Base-by-base conservation (phyloP, 495 filamentous ascomycete species). In the Platismatia glauca region DNA sequence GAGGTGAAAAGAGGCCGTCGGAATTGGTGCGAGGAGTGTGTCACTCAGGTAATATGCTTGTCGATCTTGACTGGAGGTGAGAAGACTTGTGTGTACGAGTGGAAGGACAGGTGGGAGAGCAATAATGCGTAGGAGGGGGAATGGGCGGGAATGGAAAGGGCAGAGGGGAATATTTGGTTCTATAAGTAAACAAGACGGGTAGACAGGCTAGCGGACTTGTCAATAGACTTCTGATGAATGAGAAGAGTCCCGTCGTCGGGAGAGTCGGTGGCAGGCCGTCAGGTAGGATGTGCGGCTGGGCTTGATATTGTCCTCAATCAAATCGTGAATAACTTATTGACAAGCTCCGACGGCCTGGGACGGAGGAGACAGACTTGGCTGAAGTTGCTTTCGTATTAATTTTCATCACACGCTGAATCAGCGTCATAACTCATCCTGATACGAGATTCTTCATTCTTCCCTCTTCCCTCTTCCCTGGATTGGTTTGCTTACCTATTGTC, bases 251-350 rank as follows among this genome's bases (percentile, higher is more conserved):
- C n/a, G n/a, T n/a, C n/a, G n/a, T n/a, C n/a, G n/a, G n/a, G n/a
- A n/a, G n/a, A n/a, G n/a, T n/a, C n/a, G n/a, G n/a, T n/a, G n/a
- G n/a, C 7, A 44, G 41, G 41, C 41, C 20, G 41, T n/a, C n/a
- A n/a, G n/a, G n/a, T 20, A 44, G 44, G 44, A 48, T 27, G 11
- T 27, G 46, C 46, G 46, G 46, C 6, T 50, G 24, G 12, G 46
- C 46, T 50, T 50, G 46, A 50, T 50, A 50, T 50, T 50, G 46
- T 50, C 46, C 46, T 29, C 24, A 50, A 50, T 50, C n/a, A 46
- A 7, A 20, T 46, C 22, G 3, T 0, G 22, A 44, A 3, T n/a
- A 18, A 46, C n/a, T 7, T 43, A 43, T 43, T 43, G 39, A 43
- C 39, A 4, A 18, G 15, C 39, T 20, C 16, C 37, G 8, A 12